phyloP scores from a whole-genome alignment of 2,329 filamentous ascomycete genomes.

The Fusarium goolgardi region DNA sequence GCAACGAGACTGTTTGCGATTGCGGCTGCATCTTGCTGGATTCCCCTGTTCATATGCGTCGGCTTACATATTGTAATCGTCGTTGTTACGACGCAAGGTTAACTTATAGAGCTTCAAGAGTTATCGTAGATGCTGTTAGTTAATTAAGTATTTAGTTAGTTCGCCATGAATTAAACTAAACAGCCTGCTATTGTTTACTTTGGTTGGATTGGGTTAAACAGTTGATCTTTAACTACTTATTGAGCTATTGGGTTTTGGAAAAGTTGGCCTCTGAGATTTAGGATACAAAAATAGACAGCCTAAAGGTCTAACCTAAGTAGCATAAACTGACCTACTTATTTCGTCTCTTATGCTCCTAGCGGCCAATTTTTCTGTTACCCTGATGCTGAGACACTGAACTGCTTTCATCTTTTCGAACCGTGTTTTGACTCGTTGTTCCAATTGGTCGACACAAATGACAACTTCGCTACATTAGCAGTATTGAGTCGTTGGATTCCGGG shows the following conservation, averaged over 20 bases:
- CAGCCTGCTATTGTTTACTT: background rate
- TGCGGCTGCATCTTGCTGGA: background rate
- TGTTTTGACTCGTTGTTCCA: background rate
- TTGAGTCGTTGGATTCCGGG: background rate
- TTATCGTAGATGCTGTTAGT: background rate
- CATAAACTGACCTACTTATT: no score
- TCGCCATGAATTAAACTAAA: background rate
- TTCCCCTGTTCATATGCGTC: background rate
- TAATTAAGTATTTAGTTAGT: background rate
- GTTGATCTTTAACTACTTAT: no score
- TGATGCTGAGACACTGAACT: background rate
- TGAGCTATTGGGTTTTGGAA: no score
- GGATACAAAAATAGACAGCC: no score
- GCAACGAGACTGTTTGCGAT: slow-evolving; percentile 1
- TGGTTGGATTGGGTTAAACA: background rate
- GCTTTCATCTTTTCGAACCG: background rate
- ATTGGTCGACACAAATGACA: background rate
- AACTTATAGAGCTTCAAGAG: background rate
- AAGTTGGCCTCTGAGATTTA: no score
- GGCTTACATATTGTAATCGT: background rate
- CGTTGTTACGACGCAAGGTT: background rate
- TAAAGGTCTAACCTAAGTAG: no score
- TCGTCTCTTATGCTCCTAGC: no score
- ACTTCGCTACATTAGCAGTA: background rate
- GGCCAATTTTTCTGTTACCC: no score